phyloP scores from a whole-genome alignment of 768 basidiomycete genomes.

The Hygrophoropsis aurantiaca region DNA sequence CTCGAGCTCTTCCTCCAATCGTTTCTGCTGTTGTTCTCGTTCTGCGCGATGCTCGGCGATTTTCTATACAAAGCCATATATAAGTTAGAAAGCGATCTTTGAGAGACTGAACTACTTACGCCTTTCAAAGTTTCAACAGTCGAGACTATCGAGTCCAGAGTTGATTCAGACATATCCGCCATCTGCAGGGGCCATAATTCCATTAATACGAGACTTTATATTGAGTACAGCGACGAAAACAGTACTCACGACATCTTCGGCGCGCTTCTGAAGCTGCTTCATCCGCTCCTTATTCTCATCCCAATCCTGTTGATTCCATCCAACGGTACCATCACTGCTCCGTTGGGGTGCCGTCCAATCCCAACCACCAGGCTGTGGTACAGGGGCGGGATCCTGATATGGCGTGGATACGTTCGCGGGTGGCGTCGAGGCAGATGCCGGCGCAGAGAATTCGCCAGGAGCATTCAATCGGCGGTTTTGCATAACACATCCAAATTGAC shows the following conservation, averaged over 20 bases:
- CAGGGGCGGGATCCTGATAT: conserved; percentile 8
- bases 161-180: conserved; percentile 64
- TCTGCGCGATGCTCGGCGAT: conserved; percentile 23
- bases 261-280: conserved; percentile 45
- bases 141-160: conserved; percentile 58
- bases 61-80: too few species aligned
- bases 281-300: conserved; percentile 49
- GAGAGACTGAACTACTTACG: conserved; percentile 37
- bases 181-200: conserved; percentile 40
- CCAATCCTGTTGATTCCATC: conserved; percentile 35
- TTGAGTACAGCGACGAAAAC: not conserved
- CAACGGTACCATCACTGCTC: conserved; percentile 13
- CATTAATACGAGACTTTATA: not conserved
- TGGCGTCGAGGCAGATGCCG: too few species aligned
- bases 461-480: conserved; percentile 19
- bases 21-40: conserved; percentile 34
- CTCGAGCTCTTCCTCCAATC: conserved; percentile 51
- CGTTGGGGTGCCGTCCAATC: conserved; percentile 8
- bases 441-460: conserved; percentile 11
- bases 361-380: conserved; percentile 9
- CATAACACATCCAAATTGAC: conserved; percentile 29
- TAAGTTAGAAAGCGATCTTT: too few species aligned
- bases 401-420: conserved; percentile 11
- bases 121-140: conserved; percentile 60
- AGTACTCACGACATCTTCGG: conserved; percentile 47